phyloP scores from a whole-genome alignment of 2,329 filamentous ascomycete genomes.

The Ophiostoma ulmi region DNA sequence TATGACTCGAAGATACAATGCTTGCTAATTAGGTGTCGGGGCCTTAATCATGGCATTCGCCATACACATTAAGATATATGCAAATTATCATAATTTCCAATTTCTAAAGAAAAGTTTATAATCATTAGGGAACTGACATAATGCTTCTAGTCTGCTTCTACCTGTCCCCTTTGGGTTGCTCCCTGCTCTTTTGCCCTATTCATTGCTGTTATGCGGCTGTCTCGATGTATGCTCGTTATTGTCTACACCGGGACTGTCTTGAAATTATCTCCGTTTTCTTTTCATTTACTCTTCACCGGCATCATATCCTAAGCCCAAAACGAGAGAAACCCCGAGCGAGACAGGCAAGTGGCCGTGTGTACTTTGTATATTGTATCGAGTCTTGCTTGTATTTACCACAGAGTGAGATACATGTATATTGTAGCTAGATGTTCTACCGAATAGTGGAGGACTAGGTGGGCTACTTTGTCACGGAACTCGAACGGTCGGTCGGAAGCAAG shows the following conservation, averaged over 20 bases:
- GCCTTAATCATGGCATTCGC: background rate
- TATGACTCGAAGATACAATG: background rate
- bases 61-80: background rate
- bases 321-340: background rate
- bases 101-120: too few relatives aligned
- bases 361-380: background rate
- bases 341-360: background rate
- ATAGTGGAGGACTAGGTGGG: background rate
- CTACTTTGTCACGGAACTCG: background rate
- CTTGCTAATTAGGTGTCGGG: background rate
- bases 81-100: background rate
- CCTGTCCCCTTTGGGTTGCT: too few relatives aligned
- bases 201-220: background rate
- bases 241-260: background rate
- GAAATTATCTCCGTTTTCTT: background rate
- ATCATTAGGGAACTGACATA: too few relatives aligned
- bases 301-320: conserved; percentile 3
- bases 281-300: background rate
- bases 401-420: too few relatives aligned
- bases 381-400: background rate
- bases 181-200: too few relatives aligned
- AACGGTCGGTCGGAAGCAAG: background rate
- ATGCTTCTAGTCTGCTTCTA: background rate
- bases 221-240: background rate
- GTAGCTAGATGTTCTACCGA: background rate